A percentile compares a stretch with the other conserved stretches of the same genome.
phyloP scores from a whole-genome alignment of 305 asterid genomes.

The Fraxinus velutina region DNA sequence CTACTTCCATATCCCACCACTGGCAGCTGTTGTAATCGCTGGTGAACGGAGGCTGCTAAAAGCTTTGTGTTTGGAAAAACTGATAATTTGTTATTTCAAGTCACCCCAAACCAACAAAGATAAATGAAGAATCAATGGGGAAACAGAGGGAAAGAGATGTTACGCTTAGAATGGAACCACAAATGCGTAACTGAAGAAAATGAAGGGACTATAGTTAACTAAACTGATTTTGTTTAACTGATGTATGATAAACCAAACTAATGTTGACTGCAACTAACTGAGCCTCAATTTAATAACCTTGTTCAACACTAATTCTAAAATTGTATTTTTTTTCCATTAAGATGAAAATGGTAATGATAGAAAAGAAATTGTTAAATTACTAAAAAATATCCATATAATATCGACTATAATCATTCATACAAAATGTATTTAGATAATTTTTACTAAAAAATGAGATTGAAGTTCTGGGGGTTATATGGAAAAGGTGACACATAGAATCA shows the following conservation, averaged over 20 bases:
- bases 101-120: not conserved
- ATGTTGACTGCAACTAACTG: not conserved
- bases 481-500: too few species aligned
- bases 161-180: not conserved
- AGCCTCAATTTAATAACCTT: not conserved
- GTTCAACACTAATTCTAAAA: not conserved
- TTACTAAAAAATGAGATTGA: not conserved
- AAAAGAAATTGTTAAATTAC: not conserved
- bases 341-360: not conserved
- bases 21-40: conserved; percentile 18
- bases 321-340: too few species aligned
- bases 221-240: not conserved
- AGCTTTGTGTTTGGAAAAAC: conserved; percentile 39
- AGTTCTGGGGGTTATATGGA: not conserved
- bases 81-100: conserved; percentile 37
- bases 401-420: not conserved
- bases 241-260: not conserved
- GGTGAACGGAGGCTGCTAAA: conserved; percentile 22
- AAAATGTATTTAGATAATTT: not conserved
- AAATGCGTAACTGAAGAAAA: not conserved
- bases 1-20: not conserved
- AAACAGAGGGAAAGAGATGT: not conserved
- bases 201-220: not conserved
- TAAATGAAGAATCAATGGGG: not conserved
- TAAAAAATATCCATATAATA: not conserved